A percentile compares a stretch with the other conserved stretches of the same genome.
Conservation (phyloP, 805 yeast species). For the Helenozyma baotianmanensis region DNA sequence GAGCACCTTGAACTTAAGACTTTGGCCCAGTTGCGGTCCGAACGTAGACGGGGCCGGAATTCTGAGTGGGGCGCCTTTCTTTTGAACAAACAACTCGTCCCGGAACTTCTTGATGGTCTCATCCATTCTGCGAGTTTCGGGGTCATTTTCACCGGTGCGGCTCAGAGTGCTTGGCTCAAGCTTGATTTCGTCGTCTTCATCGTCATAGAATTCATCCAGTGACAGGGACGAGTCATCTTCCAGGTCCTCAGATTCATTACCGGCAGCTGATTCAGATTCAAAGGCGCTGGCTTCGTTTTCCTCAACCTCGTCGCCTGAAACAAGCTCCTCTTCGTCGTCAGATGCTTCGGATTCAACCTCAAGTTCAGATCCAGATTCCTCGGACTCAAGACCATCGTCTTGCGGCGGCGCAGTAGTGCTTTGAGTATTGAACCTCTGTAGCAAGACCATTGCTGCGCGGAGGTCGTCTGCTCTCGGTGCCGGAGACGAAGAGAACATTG, state of each 20-base stretch:
- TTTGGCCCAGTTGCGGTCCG: constrained; percentile 1
- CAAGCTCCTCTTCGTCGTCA: constrained; percentile 15
- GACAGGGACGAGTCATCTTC: constrained; percentile 1
- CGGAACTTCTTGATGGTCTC: constrained; percentile 3
- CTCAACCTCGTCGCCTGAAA: constrained; percentile 7
- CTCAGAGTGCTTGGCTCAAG: too few relatives aligned
- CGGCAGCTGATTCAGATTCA: constrained; percentile 8
- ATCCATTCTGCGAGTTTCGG: constrained; percentile 6
- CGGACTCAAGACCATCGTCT: constrained; percentile 14
- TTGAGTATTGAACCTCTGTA: constrained; percentile 8
- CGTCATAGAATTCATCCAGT: too few relatives aligned
- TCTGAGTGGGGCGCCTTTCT: constrained; percentile 13
- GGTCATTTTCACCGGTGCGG: too few relatives aligned
- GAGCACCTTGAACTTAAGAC: constrained; percentile 44
- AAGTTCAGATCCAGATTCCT: constrained; percentile 12
- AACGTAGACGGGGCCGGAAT: constrained; percentile 20
- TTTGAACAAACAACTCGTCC: neutral
- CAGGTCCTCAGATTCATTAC: constrained; percentile 10
- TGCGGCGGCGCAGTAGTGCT: neutral
- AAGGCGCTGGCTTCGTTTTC: constrained; percentile 27
- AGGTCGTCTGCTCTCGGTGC: constrained; percentile 33
- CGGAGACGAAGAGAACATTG: constrained; percentile 19
- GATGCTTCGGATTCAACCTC: constrained; percentile 11
- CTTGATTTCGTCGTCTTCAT: constrained; percentile 4
- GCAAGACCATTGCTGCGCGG: constrained; percentile 7